A percentile compares a stretch with the other conserved stretches of the same genome.
These are phyloP conservation scores for Aspergillus viridinutans DNA, from an alignment of 2,329 filamentous ascomycete genomes.

Conservation along the genomic window DNA sequence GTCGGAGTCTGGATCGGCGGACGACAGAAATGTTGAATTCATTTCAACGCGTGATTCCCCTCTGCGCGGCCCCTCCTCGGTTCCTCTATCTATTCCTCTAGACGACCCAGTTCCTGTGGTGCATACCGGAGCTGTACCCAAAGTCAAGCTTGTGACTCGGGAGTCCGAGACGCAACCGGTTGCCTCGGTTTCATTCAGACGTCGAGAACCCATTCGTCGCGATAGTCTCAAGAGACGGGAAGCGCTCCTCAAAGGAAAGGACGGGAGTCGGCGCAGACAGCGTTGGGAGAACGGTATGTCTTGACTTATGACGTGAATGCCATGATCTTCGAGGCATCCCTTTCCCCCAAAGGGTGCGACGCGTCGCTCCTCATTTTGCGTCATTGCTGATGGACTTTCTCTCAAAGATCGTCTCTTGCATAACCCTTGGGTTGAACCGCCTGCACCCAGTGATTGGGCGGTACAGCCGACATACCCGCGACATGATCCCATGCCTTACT, in stretches of 20 bases:
- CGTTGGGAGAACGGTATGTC: conserved; percentile 88
- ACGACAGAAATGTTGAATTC: conserved; percentile 45
- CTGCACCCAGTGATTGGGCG: conserved; percentile 76
- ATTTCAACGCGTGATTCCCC: conserved; percentile 44
- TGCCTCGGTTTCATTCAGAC: conserved; percentile 41
- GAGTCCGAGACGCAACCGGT: conserved; percentile 18
- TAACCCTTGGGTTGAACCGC: conserved; percentile 82
- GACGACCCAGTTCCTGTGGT: conserved; percentile 50
- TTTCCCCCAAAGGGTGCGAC: background rate
- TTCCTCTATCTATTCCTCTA: conserved; percentile 69
- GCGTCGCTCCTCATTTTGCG: background rate
- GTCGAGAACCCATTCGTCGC: conserved; percentile 54
- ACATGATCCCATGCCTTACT: conserved; percentile 73
- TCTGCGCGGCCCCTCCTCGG: conserved; percentile 53
- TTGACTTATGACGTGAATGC: background rate
- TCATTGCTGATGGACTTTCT: conserved; percentile 18
- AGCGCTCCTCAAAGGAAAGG: conserved; percentile 78
- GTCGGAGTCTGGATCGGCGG: conserved; percentile 20
- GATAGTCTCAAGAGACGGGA: conserved; percentile 67
- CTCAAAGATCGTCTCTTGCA: conserved; percentile 71
- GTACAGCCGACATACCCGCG: conserved; percentile 76
- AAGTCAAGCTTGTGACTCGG: conserved; percentile 21
- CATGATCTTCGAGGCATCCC: background rate
- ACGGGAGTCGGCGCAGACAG: conserved; percentile 78
- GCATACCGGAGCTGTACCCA: conserved; percentile 27